Percentiles rank a stretch among this genome's conserved stretches.
Evolutionary conservation across 768 basidiomycete species (phyloP).

Genomic region (Rubroboletus pulcherrimus): DNA sequence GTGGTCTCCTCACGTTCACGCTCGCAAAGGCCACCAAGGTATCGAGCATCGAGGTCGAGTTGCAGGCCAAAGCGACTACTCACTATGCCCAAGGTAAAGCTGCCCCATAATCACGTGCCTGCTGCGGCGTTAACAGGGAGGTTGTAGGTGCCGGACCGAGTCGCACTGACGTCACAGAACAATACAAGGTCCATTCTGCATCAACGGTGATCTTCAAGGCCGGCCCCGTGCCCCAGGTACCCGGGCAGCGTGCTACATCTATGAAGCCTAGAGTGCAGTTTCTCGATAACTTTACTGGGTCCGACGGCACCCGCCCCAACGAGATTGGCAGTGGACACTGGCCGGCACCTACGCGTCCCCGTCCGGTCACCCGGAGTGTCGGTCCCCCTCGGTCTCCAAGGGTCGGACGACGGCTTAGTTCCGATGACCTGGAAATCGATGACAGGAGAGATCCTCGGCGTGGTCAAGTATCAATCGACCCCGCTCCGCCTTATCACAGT

Average conservation of each 20-base stretch:
- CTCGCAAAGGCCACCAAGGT: conserved; percentile 79
- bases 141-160: conserved; percentile 59
- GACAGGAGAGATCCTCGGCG: neutral
- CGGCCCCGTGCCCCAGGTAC: conserved; percentile 33
- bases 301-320: neutral
- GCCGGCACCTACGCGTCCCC: neutral
- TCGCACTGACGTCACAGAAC: conserved; percentile 73
- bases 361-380: conserved; percentile 2
- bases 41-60: conserved; percentile 76
- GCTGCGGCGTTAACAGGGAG: neutral
- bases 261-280: conserved; percentile 16
- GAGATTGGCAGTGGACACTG: neutral
- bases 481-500: conserved; percentile 34
- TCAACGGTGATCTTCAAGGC: conserved; percentile 73
- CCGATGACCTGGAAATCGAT: conserved; percentile 6
- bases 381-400: conserved; percentile 10
- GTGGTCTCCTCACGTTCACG: conserved; percentile 61
- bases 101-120: neutral
- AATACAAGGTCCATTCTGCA: conserved; percentile 68
- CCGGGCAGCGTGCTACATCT: conserved; percentile 10
- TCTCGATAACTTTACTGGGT: conserved; percentile 1
- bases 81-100: conserved; percentile 83
- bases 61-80: conserved; percentile 67
- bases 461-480: conserved; percentile 4
- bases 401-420: conserved; percentile 4